Percentiles rank a stretch among this genome's conserved stretches.
Evolutionary conservation across 176 grass and related monocot species (phyloP).

Genomic region (Triticum monococcum): DNA sequence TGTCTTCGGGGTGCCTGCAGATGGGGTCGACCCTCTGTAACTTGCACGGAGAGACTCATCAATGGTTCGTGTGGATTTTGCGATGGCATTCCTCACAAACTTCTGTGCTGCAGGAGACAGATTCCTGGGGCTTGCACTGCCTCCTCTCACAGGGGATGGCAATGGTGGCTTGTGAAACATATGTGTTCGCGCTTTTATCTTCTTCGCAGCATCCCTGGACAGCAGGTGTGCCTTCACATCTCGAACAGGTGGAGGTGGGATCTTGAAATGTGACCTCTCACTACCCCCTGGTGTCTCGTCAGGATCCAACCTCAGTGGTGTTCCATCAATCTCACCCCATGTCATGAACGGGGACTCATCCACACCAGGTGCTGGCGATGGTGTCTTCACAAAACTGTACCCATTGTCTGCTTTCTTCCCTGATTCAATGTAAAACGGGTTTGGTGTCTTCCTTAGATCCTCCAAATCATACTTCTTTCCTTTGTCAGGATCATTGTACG

Average conservation of each 20-base stretch:
- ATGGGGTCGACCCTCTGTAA: slow-evolving; percentile 77
- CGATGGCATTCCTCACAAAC: slow-evolving; percentile 85
- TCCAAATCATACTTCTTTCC: slow-evolving; percentile 87
- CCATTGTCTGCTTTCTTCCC: slow-evolving; percentile 67
- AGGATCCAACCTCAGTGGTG: slow-evolving; percentile 73
- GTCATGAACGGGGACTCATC: slow-evolving; percentile 97
- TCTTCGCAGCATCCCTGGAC: slow-evolving; percentile 85
- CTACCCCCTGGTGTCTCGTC: slow-evolving; percentile 54
- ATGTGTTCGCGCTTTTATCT: slow-evolving; percentile 68
- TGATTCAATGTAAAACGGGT: slow-evolving; percentile 71
- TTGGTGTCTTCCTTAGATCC: slow-evolving; percentile 87
- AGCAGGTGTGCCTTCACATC: slow-evolving; percentile 86
- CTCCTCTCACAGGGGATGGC: slow-evolving; percentile 68
- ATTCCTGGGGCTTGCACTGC: slow-evolving; percentile 79
- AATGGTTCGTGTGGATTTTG: slow-evolving; percentile 61
- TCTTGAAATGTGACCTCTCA: slow-evolving; percentile 63
- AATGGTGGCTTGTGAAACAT: slow-evolving; percentile 78
- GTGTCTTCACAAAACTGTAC: slow-evolving; percentile 89
- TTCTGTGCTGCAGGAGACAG: slow-evolving; percentile 88
- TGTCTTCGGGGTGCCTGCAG: slow-evolving; percentile 57
- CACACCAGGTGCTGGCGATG: slow-evolving; percentile 80
- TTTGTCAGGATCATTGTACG: slow-evolving; percentile 65
- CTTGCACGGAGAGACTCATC: slow-evolving; percentile 94
- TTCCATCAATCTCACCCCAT: slow-evolving; percentile 94
- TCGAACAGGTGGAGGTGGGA: slow-evolving; percentile 66